Evolutionary conservation across 805 yeast genomes (phyloP).

Genomic region (Kazachstania kunashirensis): DNA sequence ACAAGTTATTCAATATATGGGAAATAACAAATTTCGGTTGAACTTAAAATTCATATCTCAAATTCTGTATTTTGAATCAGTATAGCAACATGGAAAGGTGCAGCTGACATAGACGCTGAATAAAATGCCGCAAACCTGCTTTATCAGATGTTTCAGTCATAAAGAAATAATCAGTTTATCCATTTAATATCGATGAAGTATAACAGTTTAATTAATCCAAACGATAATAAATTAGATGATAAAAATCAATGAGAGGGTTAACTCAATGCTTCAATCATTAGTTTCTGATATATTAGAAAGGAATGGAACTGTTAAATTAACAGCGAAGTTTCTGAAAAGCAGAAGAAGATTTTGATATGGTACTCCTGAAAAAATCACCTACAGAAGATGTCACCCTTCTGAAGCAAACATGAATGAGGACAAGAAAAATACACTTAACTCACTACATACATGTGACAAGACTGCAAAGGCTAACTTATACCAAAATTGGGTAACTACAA

Average conservation of each 20-base stretch:
- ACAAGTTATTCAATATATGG: constrained; percentile 51
- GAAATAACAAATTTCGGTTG: constrained; percentile 23
- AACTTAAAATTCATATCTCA: constrained; percentile 3
- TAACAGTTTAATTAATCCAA: no score
- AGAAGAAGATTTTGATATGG: no score
- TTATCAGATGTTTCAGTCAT: constrained; percentile 42
- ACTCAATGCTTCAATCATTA: no score
- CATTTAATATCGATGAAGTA: neutral
- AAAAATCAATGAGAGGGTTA: no score
- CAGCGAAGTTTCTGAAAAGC: no score
- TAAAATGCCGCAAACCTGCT: constrained; percentile 67
- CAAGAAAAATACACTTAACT: no score
- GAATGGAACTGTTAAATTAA: no score
- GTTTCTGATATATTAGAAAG: no score
- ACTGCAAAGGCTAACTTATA: constrained; percentile 12
- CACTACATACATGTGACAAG: no score
- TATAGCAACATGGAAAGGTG: constrained; percentile 60
- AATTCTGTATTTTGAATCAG: constrained; percentile 29
- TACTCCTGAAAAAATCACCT: no score
- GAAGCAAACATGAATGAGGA: neutral
- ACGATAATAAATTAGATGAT: no score
- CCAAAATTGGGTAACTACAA: constrained; percentile 8
- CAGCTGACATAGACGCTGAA: constrained; percentile 60
- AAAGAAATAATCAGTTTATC: constrained; percentile 37
- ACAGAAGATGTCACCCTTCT: no score